Percentiles rank a stretch among this genome's conserved stretches.
Conservation (phyloP, 345 rosid genomes). For the Lepidium didymum region DNA sequence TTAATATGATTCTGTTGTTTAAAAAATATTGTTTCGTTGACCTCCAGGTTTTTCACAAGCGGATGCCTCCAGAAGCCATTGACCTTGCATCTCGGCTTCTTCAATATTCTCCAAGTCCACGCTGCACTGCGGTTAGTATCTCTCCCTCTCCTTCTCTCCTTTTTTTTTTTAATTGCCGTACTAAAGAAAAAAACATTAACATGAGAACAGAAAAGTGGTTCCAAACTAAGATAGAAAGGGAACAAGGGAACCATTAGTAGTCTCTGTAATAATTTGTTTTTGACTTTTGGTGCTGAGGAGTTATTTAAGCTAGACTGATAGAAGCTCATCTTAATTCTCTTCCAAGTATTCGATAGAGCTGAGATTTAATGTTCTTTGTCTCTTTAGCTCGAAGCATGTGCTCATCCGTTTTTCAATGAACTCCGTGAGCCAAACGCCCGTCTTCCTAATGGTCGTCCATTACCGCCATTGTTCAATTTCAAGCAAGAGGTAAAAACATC, state of each 20-base stretch:
- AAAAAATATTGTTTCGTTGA: constrained; percentile 1
- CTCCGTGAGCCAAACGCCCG: constrained; percentile 71
- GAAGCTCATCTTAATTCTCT: not conserved
- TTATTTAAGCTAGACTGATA: not conserved
- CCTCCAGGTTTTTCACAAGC: constrained; percentile 60
- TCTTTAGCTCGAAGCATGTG: constrained; percentile 65
- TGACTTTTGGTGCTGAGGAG: not conserved
- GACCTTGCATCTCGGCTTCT: constrained; percentile 77
- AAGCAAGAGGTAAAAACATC: constrained; percentile 48
- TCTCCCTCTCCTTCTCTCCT: not conserved
- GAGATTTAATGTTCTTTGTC: not conserved
- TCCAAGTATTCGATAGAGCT: not conserved
- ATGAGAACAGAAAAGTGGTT: not conserved
- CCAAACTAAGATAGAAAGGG: not conserved
- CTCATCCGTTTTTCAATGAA: constrained; percentile 79
- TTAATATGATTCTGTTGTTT: not conserved
- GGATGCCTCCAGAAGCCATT: constrained; percentile 87
- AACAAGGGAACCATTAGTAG: not conserved
- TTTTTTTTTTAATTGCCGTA: too few species aligned
- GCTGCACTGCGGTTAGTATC: constrained; percentile 65
- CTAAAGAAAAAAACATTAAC: not conserved
- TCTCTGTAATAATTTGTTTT: not conserved
- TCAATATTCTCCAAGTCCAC: constrained; percentile 78
- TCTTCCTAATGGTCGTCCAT: constrained; percentile 57
- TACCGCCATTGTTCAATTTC: constrained; percentile 67